A percentile compares a stretch with the other conserved stretches of the same genome.
phyloP scores from a whole-genome alignment of 768 basidiomycete species.

The Hygrophoropsis aurantiaca region DNA sequence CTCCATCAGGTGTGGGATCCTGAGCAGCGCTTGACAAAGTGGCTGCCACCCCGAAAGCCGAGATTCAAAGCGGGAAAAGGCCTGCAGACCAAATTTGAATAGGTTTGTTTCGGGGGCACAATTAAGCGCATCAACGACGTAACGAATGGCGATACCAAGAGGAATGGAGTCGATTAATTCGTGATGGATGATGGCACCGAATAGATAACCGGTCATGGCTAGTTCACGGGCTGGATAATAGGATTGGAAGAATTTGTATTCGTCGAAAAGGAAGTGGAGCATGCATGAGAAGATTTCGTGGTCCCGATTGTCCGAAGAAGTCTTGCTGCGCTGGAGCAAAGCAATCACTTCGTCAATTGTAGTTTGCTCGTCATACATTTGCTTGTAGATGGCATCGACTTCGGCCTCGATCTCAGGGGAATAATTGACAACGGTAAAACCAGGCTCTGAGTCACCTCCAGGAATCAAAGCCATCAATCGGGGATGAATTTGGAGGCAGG shows the following conservation, averaged over 20 bases:
- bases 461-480: slow-evolving; percentile 93
- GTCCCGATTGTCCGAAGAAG: slow-evolving; percentile 78
- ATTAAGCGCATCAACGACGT: slow-evolving; percentile 90
- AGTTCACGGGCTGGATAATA: slow-evolving; percentile 94
- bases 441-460: slow-evolving; percentile 84
- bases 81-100: slow-evolving; percentile 94
- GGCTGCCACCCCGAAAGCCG: slow-evolving; percentile 91
- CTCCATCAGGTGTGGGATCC: slow-evolving; percentile 85
- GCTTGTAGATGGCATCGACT: slow-evolving; percentile 94
- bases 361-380: slow-evolving; percentile 96
- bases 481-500: slow-evolving; percentile 92
- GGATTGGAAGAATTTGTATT: slow-evolving; percentile 98
- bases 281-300: slow-evolving; percentile 99
- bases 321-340: slow-evolving; percentile 83
- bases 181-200: slow-evolving; percentile 93
- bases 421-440: slow-evolving; percentile 86
- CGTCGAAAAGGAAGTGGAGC: slow-evolving; percentile 99
- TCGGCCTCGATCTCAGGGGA: slow-evolving; percentile 87
- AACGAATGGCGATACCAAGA: slow-evolving; percentile 94
- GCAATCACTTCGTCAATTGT: slow-evolving; percentile 92
- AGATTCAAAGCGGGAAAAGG: slow-evolving; percentile 83
- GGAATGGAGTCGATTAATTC: slow-evolving; percentile 93
- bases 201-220: slow-evolving; percentile 93
- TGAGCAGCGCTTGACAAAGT: slow-evolving; percentile 83
- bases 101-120: slow-evolving; percentile 90